Evolutionary conservation across 1,284 basidiomycete species (phyloP), one percentile per base, ranked within the genome.

Genomic region (Rhodotorula sp.): DNA sequence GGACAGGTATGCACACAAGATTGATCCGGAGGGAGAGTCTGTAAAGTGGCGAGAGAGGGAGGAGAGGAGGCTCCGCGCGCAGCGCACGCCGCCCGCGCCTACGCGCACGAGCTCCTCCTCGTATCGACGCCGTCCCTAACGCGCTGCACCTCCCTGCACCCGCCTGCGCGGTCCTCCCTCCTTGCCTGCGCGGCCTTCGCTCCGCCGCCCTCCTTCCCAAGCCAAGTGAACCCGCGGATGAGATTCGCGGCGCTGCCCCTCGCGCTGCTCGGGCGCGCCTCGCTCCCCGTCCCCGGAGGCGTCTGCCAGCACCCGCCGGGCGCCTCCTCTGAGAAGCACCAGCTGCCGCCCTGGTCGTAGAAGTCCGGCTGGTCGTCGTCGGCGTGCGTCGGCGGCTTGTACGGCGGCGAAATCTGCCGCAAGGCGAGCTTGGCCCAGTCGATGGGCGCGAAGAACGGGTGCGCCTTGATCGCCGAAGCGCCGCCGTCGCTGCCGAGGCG

Each of bases 341-440:
- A 76, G 12, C 58, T 29, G 13, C 62, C 62, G 3, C 54, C 54
- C 13, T 69, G 37, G 41, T 75, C 74, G 53, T 66, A 39, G 9
- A 58, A 69, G 39, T 74, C 75, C 41, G 61, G 55, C 22, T 65
- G 60, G 68, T 76, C 75, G 37, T 72, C 72, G 68, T 76, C 75
- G 51, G 75, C 72, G 29, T 70, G 65, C 2, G 73, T 67, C 1
- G 70, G 61, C 2, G 75, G 75, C 48, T 74, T 76, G 66, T 61
- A 74, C 4, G 75, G 75, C 1, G 75, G 75, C 2, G 70, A 67
- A 59, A 74, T 57, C 36, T 72, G 72, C 7, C 71, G 69, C 17
- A 65, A 58, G 1, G 68, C 65, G 64, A 74, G 66, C 27, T 51
- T 60, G 36, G 50, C 46, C 66, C 73, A 76, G 67, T 74, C 70